phyloP scores from a whole-genome alignment of 345 rosid species.

The Physaria fendleri region DNA sequence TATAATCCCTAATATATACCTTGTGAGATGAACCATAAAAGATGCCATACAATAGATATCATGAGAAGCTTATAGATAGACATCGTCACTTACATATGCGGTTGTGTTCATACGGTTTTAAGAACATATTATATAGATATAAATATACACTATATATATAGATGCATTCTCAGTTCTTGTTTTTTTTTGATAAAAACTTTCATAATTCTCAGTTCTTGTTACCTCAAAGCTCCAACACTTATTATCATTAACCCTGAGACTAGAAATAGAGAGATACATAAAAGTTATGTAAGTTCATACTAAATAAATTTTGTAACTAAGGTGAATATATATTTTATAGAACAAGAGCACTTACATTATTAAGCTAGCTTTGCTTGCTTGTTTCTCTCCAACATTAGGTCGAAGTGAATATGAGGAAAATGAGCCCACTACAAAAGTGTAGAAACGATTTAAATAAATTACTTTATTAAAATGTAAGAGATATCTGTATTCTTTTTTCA shows the following conservation, averaged over 20 bases:
- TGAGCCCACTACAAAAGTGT: conserved; percentile 75
- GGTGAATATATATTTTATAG: not conserved
- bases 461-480: not conserved
- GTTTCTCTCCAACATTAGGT: conserved; percentile 74
- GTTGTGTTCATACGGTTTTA: too few relatives aligned
- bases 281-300: not conserved
- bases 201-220: conserved; percentile 10
- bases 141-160: too few relatives aligned
- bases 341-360: conserved; percentile 36
- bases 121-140: too few relatives aligned
- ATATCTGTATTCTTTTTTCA: not conserved
- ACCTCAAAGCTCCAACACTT: conserved; percentile 17
- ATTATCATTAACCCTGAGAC: not conserved
- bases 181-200: too few relatives aligned
- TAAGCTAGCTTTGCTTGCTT: conserved; percentile 49
- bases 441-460: not conserved
- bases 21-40: too few relatives aligned
- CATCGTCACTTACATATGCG: too few relatives aligned
- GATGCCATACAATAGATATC: too few relatives aligned
- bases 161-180: too few relatives aligned
- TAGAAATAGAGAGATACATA: not conserved
- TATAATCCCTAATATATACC: too few relatives aligned
- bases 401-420: conserved; percentile 87
- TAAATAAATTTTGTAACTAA: not conserved
- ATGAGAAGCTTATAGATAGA: too few relatives aligned